phyloP scores from a whole-genome alignment of 305 asterid genomes.

The Solanum hybrid region DNA sequence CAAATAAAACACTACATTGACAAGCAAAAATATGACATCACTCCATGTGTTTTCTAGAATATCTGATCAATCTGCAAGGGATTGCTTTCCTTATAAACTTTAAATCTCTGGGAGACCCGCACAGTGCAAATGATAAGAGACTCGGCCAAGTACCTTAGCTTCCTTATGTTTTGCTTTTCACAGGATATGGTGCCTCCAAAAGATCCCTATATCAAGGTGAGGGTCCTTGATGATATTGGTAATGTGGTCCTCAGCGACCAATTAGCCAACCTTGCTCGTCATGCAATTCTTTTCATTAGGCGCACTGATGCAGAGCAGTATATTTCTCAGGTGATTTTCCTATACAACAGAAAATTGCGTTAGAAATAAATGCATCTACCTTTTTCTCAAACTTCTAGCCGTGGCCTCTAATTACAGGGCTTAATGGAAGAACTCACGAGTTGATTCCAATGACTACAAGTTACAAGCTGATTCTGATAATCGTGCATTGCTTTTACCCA shows the following conservation, averaged over 20 bases:
- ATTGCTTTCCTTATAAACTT: background rate
- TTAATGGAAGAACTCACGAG: constrained; percentile 12
- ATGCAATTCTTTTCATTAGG: constrained; percentile 80
- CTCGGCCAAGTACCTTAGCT: background rate
- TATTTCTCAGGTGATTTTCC: constrained; percentile 54
- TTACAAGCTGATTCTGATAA: background rate
- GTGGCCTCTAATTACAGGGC: background rate
- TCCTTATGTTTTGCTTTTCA: constrained; percentile 3
- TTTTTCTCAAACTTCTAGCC: background rate
- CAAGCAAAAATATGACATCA: background rate
- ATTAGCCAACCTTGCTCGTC: constrained; percentile 59
- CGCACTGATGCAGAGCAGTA: constrained; percentile 89
- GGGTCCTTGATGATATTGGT: constrained; percentile 83
- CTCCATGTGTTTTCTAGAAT: background rate
- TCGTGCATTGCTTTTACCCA: background rate
- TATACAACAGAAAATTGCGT: background rate
- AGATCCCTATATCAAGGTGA: constrained; percentile 88
- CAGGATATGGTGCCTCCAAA: constrained; percentile 96
- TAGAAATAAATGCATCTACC: background rate
- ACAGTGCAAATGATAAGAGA: background rate
- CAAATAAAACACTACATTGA: background rate
- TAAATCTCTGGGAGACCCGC: background rate
- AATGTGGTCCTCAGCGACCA: constrained; percentile 70
- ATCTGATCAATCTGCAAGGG: background rate
- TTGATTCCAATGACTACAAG: background rate